Conservation (phyloP, 441 rosid genomes). For the Pelargonium australe region DNA sequence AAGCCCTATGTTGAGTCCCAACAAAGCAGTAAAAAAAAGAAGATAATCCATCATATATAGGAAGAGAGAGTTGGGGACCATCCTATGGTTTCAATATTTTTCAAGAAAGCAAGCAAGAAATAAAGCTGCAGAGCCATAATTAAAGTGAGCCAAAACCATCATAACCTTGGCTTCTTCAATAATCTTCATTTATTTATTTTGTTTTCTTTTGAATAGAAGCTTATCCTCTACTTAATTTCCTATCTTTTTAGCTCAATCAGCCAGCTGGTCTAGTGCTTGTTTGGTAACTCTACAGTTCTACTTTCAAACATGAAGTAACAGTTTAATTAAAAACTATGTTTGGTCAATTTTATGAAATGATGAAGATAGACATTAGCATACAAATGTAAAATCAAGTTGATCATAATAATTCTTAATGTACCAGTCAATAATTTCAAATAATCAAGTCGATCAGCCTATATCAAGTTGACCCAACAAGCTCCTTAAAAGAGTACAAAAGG, state of each 20-base stretch:
- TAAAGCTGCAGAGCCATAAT: conserved; percentile 20
- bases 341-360: too few relatives aligned
- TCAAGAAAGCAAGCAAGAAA: conserved; percentile 7
- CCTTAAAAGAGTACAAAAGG: too few relatives aligned
- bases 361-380: too few relatives aligned
- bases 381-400: too few relatives aligned
- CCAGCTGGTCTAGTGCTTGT: background rate
- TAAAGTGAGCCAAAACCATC: background rate
- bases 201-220: background rate
- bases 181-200: background rate
- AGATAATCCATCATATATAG: background rate
- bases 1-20: background rate
- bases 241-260: background rate
- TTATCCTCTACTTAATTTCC: background rate
- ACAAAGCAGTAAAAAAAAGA: background rate
- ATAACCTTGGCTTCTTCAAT: background rate
- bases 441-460: too few relatives aligned
- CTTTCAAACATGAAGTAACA: too few relatives aligned
- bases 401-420: too few relatives aligned
- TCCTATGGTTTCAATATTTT: conserved; percentile 4
- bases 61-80: conserved; percentile 13
- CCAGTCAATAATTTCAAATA: too few relatives aligned
- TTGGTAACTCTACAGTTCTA: too few relatives aligned
- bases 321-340: too few relatives aligned
- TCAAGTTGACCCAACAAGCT: too few relatives aligned